Percentiles rank a stretch among this genome's conserved stretches.
phyloP scores from a whole-genome alignment of 83 land plant species.

The Picea abies region DNA sequence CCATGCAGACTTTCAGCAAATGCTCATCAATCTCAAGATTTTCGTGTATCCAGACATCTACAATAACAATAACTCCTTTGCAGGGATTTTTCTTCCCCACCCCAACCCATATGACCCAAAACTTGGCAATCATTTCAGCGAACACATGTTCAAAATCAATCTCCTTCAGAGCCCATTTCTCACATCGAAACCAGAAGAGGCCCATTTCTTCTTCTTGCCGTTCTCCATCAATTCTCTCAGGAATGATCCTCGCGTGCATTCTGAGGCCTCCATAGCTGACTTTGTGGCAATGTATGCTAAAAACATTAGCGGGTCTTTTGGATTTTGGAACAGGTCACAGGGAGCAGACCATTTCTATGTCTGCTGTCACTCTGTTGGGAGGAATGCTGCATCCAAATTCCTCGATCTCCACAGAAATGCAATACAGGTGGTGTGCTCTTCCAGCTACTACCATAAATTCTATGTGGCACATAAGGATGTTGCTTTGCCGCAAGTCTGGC shows the following conservation, averaged over 20 bases:
- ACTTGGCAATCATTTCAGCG: conserved; percentile 54
- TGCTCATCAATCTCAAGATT: conserved; percentile 38
- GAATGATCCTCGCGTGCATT: conserved; percentile 42
- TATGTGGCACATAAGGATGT: conserved; percentile 52
- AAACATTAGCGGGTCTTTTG: conserved; percentile 24
- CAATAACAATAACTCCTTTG: conserved; percentile 10
- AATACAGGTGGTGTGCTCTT: conserved; percentile 55
- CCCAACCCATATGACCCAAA: conserved; percentile 35
- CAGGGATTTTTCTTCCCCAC: conserved; percentile 39
- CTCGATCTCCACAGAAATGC: conserved; percentile 37
- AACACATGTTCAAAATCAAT: conserved; percentile 58
- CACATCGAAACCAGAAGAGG: conserved; percentile 35
- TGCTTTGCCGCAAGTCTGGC: conserved; percentile 60
- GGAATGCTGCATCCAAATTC: conserved; percentile 42
- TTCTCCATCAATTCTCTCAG: conserved; percentile 55
- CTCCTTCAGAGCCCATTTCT: conserved; percentile 41
- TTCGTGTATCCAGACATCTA: conserved; percentile 43
- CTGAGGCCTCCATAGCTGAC: conserved; percentile 39
- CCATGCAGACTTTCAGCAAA: conserved; percentile 33
- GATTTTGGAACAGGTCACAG: conserved; percentile 41
- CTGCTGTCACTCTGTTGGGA: conserved; percentile 50
- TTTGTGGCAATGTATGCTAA: conserved; percentile 39
- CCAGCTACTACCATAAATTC: conserved; percentile 53
- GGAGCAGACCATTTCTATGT: conserved; percentile 59
- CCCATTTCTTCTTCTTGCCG: conserved; percentile 57